Conservation (phyloP, 768 basidiomycete genomes). For the Calvatia gigantea region DNA sequence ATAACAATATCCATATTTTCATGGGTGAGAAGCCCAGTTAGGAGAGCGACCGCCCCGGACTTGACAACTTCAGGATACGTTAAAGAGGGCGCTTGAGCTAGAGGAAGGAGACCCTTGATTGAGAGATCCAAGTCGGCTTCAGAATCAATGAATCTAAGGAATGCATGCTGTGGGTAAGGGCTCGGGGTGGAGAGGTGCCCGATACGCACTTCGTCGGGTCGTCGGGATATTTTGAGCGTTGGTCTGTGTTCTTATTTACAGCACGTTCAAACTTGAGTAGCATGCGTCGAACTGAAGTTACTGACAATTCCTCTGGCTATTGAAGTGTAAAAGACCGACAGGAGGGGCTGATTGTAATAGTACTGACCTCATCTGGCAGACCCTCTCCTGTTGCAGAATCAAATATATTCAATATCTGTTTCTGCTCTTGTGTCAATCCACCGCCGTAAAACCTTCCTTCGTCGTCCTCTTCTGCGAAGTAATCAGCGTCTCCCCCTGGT, state of each 20-base stretch:
- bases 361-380: constrained; percentile 64
- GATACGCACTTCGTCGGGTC: constrained; percentile 79
- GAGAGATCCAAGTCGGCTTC: constrained; percentile 92
- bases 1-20: constrained; percentile 98
- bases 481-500: constrained; percentile 86
- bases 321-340: background rate
- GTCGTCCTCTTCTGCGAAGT: constrained; percentile 87
- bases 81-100: constrained; percentile 78
- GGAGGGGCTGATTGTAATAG: background rate
- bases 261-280: constrained; percentile 83
- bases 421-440: constrained; percentile 88
- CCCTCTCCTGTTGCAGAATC: constrained; percentile 68
- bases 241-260: constrained; percentile 92
- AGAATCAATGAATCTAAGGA: constrained; percentile 91
- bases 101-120: constrained; percentile 82
- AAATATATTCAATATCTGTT: constrained; percentile 94
- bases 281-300: constrained; percentile 67
- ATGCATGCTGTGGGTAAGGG: constrained; percentile 1
- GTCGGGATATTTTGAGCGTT: constrained; percentile 91
- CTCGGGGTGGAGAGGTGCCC: background rate
- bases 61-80: constrained; percentile 90
- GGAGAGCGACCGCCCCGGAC: constrained; percentile 62
- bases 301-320: constrained; percentile 64
- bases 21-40: constrained; percentile 87
- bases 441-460: constrained; percentile 94